These are phyloP conservation scores for Fusarium sambucinum DNA, from an alignment of 2,329 filamentous ascomycete species.

Conservation along the genomic window DNA sequence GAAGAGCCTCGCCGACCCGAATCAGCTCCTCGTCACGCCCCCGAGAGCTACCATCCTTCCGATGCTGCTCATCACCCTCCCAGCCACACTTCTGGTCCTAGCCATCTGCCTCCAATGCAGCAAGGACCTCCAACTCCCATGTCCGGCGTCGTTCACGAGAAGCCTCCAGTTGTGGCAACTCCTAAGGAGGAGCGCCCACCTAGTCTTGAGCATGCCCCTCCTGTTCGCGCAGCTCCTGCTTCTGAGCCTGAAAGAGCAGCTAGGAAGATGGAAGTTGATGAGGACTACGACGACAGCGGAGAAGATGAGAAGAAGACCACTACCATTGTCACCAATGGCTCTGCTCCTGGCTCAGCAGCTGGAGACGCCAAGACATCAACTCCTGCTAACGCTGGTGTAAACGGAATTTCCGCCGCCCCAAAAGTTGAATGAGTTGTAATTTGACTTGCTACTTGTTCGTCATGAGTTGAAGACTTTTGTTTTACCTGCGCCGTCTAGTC, in stretches of 20 bases:
- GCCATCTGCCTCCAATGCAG: conserved; percentile 73
- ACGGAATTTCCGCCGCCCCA: conserved; percentile 57
- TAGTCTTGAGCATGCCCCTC: conserved; percentile 51
- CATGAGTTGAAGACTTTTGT: conserved; percentile 45
- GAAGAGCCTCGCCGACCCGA: conserved; percentile 69
- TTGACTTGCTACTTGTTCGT: conserved; percentile 29
- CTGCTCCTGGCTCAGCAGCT: conserved; percentile 61
- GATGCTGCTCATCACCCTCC: conserved; percentile 84
- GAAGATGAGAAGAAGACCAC: conserved; percentile 81
- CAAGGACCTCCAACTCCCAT: conserved; percentile 66
- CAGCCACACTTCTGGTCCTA: conserved; percentile 66
- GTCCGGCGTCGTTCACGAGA: conserved; percentile 65
- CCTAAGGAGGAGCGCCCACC: conserved; percentile 72
- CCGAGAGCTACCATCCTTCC: conserved; percentile 88
- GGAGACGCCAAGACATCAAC: conserved; percentile 65
- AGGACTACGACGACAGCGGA: conserved; percentile 95
- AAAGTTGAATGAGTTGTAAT: conserved; percentile 60
- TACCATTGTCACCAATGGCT: conserved; percentile 56
- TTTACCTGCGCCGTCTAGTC: conserved; percentile 38
- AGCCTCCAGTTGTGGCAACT: conserved; percentile 48
- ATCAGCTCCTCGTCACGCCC: conserved; percentile 76
- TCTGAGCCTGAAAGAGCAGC: conserved; percentile 84
- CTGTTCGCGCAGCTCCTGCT: conserved; percentile 61
- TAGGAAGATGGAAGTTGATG: conserved; percentile 95
- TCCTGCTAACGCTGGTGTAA: conserved; percentile 62